These are phyloP conservation scores for Solidago caesia DNA, from an alignment of 129 eudicot genomes.

Conservation along the genomic window DNA sequence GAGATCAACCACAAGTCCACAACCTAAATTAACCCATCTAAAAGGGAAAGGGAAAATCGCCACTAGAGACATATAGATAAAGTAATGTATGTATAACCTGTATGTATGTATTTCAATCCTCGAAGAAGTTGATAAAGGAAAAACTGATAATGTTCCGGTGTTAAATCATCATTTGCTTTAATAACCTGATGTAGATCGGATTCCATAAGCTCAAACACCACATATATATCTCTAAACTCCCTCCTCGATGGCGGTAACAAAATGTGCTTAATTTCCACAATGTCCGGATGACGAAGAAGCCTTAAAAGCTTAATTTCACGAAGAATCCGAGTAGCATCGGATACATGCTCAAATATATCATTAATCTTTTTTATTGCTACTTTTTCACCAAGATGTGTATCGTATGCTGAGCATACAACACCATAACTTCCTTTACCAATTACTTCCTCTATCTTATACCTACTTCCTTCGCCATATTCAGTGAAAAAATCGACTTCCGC, in stretches of 20 bases:
- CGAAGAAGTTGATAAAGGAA: constrained; percentile 95
- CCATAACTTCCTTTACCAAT: constrained; percentile 97
- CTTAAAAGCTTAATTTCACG: constrained; percentile 95
- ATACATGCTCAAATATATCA: constrained; percentile 91
- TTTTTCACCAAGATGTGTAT: constrained; percentile 93
- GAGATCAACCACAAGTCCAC: no score
- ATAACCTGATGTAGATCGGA: constrained; percentile 96
- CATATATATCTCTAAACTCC: constrained; percentile 87
- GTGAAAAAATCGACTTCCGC: constrained; percentile 89
- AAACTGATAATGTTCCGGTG: constrained; percentile 94
- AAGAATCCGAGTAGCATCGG: constrained; percentile 94
- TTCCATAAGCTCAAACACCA: constrained; percentile 95
- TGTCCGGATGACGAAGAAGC: constrained; percentile 97
- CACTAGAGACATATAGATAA: background rate
- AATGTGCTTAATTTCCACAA: constrained; percentile 91
- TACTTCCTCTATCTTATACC: constrained; percentile 90
- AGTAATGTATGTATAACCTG: constrained; percentile 47
- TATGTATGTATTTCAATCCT: constrained; percentile 89
- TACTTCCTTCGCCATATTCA: constrained; percentile 94
- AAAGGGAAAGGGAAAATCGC: background rate
- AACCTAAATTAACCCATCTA: no score
- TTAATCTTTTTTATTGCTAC: constrained; percentile 93
- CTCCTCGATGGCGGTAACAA: constrained; percentile 92
- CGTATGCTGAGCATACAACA: constrained; percentile 95
- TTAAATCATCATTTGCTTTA: constrained; percentile 92